Percentiles rank a stretch among this genome's conserved stretches.
Evolutionary conservation across 2,329 filamentous ascomycete genomes (phyloP).

Genomic region (Camillea tinctor): DNA sequence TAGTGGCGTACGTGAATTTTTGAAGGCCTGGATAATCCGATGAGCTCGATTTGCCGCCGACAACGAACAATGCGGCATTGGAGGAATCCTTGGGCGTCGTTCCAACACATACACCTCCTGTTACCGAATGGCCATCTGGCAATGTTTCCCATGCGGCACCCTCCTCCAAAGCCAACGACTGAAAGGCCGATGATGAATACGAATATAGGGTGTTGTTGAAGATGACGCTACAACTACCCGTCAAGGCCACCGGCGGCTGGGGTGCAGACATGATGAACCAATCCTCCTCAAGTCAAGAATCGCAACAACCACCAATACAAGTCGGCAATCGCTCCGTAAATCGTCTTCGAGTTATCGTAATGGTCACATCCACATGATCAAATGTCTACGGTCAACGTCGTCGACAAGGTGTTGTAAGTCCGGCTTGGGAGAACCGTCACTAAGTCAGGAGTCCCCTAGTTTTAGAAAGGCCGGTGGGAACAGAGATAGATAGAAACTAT

Average conservation of each 20-base stretch:
- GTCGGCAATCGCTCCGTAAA: neutral
- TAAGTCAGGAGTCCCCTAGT: neutral
- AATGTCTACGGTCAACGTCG: neutral
- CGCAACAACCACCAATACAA: conserved; percentile 5
- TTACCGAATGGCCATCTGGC: conserved; percentile 65
- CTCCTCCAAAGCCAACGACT: conserved; percentile 66
- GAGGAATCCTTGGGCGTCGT: conserved; percentile 59
- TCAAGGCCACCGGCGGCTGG: conserved; percentile 65
- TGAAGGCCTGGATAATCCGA: conserved; percentile 72
- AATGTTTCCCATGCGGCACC: conserved; percentile 72
- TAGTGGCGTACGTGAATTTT: conserved; percentile 55
- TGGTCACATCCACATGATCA: conserved; percentile 26
- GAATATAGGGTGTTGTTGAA: conserved; percentile 81
- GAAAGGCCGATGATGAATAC: conserved; percentile 73
- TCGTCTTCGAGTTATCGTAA: conserved; percentile 12
- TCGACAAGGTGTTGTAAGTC: neutral
- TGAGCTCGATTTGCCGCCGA: conserved; percentile 66
- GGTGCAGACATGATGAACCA: conserved; percentile 65
- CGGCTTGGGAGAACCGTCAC: neutral
- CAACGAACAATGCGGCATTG: conserved; percentile 69
- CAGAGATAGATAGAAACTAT: neutral
- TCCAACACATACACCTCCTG: conserved; percentile 74
- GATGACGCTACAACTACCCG: conserved; percentile 78
- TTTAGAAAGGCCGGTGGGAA: neutral
- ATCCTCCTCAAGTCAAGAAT: conserved; percentile 8